Conservation (phyloP, 495 filamentous ascomycete genomes). For the Penicillium robsamsonii region DNA sequence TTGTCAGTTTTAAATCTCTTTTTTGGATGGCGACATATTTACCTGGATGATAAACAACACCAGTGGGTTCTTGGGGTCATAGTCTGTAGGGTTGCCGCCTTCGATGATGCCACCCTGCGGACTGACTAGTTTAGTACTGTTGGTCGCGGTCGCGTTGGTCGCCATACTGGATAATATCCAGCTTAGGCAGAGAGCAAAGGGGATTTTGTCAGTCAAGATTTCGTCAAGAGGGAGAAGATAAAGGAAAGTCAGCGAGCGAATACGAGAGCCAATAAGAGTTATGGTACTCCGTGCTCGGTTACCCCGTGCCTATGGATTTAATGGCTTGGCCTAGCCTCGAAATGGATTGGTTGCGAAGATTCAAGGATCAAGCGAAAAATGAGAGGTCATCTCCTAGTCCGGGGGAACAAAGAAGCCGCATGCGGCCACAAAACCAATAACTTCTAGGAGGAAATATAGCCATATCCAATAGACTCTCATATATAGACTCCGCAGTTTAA, state of each 20-base stretch:
- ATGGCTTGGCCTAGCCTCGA: not conserved
- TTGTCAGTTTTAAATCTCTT: not conserved
- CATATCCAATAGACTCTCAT: too few relatives aligned
- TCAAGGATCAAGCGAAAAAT: too few relatives aligned
- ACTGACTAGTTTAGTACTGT: constrained; percentile 14
- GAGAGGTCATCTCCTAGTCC: too few relatives aligned
- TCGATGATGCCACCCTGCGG: constrained; percentile 63
- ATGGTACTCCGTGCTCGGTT: not conserved
- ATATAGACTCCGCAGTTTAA: too few relatives aligned
- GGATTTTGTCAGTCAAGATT: not conserved
- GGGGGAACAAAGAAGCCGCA: too few relatives aligned
- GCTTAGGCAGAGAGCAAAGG: not conserved
- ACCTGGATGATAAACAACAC: constrained; percentile 94
- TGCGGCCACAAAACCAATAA: too few relatives aligned
- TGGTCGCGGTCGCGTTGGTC: constrained; percentile 8
- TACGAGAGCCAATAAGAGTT: constrained; percentile 5
- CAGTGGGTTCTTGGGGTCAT: constrained; percentile 80
- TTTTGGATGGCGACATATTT: constrained; percentile 16
- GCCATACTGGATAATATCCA: constrained; percentile 12
- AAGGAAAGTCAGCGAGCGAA: not conserved
- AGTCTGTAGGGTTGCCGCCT: constrained; percentile 67
- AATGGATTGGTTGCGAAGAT: not conserved
- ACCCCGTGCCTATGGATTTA: not conserved
- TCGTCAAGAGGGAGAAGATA: not conserved
- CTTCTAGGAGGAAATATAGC: too few relatives aligned